Base-by-base conservation (phyloP, 2,329 filamentous ascomycete species). In the Lasiodiplodia sp. region DNA sequence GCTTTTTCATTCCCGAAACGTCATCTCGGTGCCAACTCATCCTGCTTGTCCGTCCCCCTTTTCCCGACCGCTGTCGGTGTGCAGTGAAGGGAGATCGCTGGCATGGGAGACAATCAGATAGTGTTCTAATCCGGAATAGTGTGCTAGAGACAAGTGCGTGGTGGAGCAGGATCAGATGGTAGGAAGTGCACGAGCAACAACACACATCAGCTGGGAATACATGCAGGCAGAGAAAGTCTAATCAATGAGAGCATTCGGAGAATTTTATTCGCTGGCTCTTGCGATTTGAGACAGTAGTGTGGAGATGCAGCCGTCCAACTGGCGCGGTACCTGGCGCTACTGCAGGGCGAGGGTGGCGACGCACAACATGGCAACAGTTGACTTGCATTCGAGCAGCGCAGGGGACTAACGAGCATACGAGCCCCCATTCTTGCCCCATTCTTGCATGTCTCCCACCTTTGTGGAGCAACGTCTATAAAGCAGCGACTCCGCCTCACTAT, bases 251-350 rank as follows among this genome's bases (percentile, higher is more conserved):
- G 31, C 31, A 10, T 2, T 34, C 31, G 31, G 31, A 10, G 31
- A 34, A 34, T 34, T 8, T 3, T 34, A 34, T 34, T 34, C 31
- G 31, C 31, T 34, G 8, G 31, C 8, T 34, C 6, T 34, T 34
- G 31, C 31, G 1, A 34, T 34, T 34, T 34, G 31, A 34, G 44
- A 4, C 25, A 31, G 56, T 37, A 37, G 57, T 60, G 57, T 47
- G 21, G 57, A 38, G 38, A 25, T 60, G 57, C 57, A 11, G 38
- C 38, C 28, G 23, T 23, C 57, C 55, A 28, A 47, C 23, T 44
- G 23, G 57, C 23, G 57, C 57, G 57, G 57, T 60, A 60, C 57
- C 57, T 60, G 57, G 58, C 58, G 47, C 58, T 63, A 63, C 58
- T 63, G 58, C 58, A 63, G 58, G 23, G 57, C 25, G 57, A 63